Percentiles rank a stretch among this genome's conserved stretches.
Conservation (phyloP, 768 basidiomycete species). For the Boletus rubroflammeus region DNA sequence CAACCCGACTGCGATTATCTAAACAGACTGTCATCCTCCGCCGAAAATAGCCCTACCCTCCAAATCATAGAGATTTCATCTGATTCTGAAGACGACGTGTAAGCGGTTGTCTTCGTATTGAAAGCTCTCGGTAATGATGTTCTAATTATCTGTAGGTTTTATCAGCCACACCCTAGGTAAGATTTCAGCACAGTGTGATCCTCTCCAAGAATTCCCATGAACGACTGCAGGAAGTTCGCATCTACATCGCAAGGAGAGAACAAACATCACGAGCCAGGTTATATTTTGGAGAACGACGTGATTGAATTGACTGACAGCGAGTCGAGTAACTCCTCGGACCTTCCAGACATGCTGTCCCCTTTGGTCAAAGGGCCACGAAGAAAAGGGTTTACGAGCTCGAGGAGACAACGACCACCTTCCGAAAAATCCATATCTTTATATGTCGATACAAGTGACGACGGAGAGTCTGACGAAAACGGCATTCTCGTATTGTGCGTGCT, state of each 20-base stretch:
- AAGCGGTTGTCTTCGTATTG: conserved; percentile 10
- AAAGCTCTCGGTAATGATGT: no score
- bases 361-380: conserved; percentile 14
- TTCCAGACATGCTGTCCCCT: conserved; percentile 26
- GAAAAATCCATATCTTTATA: conserved; percentile 21
- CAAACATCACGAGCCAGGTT: background rate
- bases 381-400: conserved; percentile 1
- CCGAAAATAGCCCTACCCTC: conserved; percentile 5
- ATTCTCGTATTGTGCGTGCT: conserved; percentile 39
- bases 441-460: conserved; percentile 32
- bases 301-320: conserved; percentile 33
- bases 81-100: conserved; percentile 40
- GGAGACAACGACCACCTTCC: conserved; percentile 5
- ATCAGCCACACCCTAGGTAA: conserved; percentile 10
- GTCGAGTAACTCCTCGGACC: conserved; percentile 12
- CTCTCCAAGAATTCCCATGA: background rate
- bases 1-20: background rate
- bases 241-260: background rate
- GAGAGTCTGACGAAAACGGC: conserved; percentile 32
- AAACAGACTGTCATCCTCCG: background rate
- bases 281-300: conserved; percentile 13
- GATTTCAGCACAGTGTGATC: background rate
- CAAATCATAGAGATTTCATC: conserved; percentile 58
- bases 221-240: conserved; percentile 3
- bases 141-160: conserved; percentile 5